phyloP scores from a whole-genome alignment of 108 stramenopile genomes.

The Heterococcus sp. region DNA sequence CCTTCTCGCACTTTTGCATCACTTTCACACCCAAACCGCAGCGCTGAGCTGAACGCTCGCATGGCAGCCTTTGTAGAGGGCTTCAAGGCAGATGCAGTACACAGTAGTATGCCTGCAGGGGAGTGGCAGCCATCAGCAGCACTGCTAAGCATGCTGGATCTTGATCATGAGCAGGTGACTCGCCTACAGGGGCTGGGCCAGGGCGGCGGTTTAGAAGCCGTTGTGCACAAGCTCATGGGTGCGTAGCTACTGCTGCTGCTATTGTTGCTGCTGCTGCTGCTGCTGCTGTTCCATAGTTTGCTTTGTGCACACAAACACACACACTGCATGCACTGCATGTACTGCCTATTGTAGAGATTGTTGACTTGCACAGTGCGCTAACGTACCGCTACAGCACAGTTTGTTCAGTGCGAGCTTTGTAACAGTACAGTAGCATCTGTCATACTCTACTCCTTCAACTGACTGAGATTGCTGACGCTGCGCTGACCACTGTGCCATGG shows the following conservation, averaged over 20 bases:
- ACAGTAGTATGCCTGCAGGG: too few species aligned
- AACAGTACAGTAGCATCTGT: too few species aligned
- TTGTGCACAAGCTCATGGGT: background rate
- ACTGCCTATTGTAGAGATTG: background rate
- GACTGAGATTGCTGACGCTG: too few species aligned
- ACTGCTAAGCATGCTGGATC: background rate
- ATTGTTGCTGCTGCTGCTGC: background rate
- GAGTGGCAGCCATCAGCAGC: background rate
- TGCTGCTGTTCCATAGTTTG: background rate
- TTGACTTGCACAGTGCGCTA: background rate
- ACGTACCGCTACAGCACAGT: too few species aligned
- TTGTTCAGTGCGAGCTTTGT: too few species aligned
- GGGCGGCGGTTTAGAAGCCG: background rate
- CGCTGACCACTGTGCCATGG: too few species aligned
- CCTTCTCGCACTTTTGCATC: too few species aligned
- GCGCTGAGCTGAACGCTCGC: background rate
- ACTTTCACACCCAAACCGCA: too few species aligned
- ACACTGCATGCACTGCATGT: background rate
- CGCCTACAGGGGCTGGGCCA: background rate
- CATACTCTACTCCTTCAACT: too few species aligned
- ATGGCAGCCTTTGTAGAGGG: background rate
- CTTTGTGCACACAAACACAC: background rate
- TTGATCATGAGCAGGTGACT: background rate
- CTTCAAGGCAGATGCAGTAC: background rate
- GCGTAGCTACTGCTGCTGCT: background rate